A percentile compares a stretch with the other conserved stretches of the same genome.
These are phyloP conservation scores for Sporobolomyces roseus DNA, from an alignment of 768 basidiomycete genomes.

Conservation along the genomic window DNA sequence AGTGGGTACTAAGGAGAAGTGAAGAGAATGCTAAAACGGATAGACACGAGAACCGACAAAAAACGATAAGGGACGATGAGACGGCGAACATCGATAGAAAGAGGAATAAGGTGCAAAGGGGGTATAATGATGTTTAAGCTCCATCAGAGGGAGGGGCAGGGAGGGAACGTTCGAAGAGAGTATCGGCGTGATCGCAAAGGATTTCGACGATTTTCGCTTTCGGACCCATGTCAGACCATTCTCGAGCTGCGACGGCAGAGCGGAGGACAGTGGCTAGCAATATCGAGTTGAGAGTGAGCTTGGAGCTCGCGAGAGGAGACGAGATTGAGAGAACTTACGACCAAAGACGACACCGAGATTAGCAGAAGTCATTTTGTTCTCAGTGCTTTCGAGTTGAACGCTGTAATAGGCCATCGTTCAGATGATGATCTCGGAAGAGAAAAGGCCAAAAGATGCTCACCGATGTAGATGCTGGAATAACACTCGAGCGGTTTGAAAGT, in stretches of 20 bases:
- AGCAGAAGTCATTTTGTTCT: conserved; percentile 87
- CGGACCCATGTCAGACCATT: conserved; percentile 96
- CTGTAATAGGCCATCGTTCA: too few species aligned
- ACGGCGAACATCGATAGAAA: too few species aligned
- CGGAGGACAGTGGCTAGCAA: conserved; percentile 82
- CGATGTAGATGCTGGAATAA: conserved; percentile 84
- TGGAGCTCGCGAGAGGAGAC: conserved; percentile 1
- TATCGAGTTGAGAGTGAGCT: conserved; percentile 7
- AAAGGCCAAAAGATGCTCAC: too few species aligned
- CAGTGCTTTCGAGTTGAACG: conserved; percentile 59
- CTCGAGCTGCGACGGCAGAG: conserved; percentile 75
- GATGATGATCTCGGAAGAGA: too few species aligned
- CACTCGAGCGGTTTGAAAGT: conserved; percentile 75
- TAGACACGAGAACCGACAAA: too few species aligned
- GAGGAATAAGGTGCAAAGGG: too few species aligned
- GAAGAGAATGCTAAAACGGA: too few species aligned
- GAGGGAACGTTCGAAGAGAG: conserved; percentile 5
- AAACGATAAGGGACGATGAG: too few species aligned
- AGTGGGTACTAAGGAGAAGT: too few species aligned
- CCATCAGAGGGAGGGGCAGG: too few species aligned
- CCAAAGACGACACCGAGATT: conserved; percentile 98
- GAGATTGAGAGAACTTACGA: conserved; percentile 60
- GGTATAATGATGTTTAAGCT: too few species aligned
- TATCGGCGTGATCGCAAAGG: conserved; percentile 70
- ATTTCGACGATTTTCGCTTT: conserved; percentile 91